Percentiles rank a stretch among this genome's conserved stretches.
Evolutionary conservation across 148 eudicot genomes (phyloP).

Genomic region (Limonium bicolor): DNA sequence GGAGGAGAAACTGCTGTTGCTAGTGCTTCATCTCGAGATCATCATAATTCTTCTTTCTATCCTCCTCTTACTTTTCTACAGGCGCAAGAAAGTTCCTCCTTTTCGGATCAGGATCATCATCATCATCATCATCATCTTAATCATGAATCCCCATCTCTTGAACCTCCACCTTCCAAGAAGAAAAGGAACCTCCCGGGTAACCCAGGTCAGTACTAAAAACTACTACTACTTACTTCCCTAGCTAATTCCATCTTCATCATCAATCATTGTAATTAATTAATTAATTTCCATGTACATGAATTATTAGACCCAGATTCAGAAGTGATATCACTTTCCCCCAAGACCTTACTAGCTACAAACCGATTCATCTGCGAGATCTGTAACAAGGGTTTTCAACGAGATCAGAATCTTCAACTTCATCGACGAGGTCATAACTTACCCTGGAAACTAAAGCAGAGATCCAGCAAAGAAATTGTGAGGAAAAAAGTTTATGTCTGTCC

Average conservation of each 20-base stretch:
- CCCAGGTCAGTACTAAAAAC: conserved; percentile 41
- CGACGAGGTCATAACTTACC: conserved; percentile 93
- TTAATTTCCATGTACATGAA: no score
- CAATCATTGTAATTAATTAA: no score
- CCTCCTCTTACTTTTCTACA: no score
- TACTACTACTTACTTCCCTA: no score
- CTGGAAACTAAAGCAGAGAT: conserved; percentile 90
- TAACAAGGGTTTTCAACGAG: conserved; percentile 88
- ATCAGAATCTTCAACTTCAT: conserved; percentile 83
- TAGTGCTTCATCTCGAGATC: no score
- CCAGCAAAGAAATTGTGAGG: conserved; percentile 39
- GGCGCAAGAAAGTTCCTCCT: no score
- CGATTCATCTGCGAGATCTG: conserved; percentile 82
- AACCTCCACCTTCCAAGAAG: conserved; percentile 33
- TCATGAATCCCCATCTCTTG: not conserved
- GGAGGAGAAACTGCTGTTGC: conserved; percentile 36
- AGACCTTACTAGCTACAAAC: conserved; percentile 62
- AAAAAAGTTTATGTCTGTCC: conserved; percentile 92
- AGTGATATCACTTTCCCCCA: conserved; percentile 87
- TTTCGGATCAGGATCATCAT: no score
- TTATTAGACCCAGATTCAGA: conserved; percentile 77
- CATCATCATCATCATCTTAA: no score
- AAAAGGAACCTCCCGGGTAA: conserved; percentile 86
- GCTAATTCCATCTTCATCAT: no score
- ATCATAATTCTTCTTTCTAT: no score